Evolutionary conservation across 768 basidiomycete genomes (phyloP), one percentile per base, ranked within the genome.

Genomic region (Leccinum uliginosum): DNA sequence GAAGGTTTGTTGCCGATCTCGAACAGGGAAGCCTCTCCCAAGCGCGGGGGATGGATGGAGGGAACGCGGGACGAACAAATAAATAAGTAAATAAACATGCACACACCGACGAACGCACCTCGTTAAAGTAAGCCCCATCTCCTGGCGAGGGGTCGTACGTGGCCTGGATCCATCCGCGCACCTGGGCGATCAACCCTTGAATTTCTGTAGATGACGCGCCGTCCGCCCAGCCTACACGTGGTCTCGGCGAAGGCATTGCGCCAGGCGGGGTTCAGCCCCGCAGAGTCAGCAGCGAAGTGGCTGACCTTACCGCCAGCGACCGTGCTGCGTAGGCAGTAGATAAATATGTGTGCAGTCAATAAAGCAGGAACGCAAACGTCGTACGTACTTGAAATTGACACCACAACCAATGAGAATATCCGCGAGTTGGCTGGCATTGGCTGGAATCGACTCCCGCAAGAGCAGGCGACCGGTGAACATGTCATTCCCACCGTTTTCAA

Each of bases 121-220:
- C 80, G 59, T 81, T 80, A 46, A 79, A 71, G 63, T 82, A 80
- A 2, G 80, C 71, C 4, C 76, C 79, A 4, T 67, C 65, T 8
- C 62, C 45, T 1, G 71, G 71, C 1, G 66, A 62, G 11, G 76
- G 59, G 23, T 73, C 73, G 5, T 73, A 64, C 15, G 73, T 65
- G 6, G 71, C 52, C 29, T 57, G 35, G 19, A 66, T 62, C 56
- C 30, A 50, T 9, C 23, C 45, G 4, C 49, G 46, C 2, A 66
- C 11, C 7, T 65, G 62, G 3, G 56, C 17, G 24, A 62, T 51
- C 23, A 49, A 8, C 7, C 43, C 49, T 6, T 26, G 21, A 11
- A 73, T 14, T n/a, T 50, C 29, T 1, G 27, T 30, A 3, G 51
- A 19, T 0, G 63, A 38, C 3, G 65, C 44, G 3, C 59, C 60